These are phyloP conservation scores for Thelonectria blattea DNA, from an alignment of 2,329 filamentous ascomycete species.

Conservation along the genomic window DNA sequence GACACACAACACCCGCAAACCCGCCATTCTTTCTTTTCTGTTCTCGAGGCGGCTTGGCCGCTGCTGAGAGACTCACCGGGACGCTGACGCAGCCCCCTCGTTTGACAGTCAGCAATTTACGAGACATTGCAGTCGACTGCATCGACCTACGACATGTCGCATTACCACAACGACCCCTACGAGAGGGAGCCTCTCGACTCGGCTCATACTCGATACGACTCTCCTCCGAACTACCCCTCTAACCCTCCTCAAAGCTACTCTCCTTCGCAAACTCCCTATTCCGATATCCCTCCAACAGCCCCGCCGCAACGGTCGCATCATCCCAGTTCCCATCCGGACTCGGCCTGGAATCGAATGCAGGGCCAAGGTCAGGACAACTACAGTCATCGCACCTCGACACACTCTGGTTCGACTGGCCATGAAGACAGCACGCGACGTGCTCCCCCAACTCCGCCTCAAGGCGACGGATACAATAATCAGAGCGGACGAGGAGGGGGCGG, in stretches of 20 bases:
- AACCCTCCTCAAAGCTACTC: slow-evolving; percentile 34
- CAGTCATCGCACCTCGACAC: slow-evolving; percentile 25
- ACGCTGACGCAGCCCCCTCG: slow-evolving; percentile 23
- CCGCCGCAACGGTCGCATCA: slow-evolving; percentile 25
- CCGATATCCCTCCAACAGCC: slow-evolving; percentile 34
- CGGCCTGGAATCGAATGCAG: slow-evolving; percentile 31
- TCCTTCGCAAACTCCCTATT: slow-evolving; percentile 32
- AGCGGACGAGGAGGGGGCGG: slow-evolving; percentile 21
- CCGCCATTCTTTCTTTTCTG: slow-evolving; percentile 10
- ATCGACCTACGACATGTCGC: slow-evolving; percentile 40
- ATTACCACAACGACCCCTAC: slow-evolving; percentile 42
- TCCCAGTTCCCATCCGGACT: slow-evolving; percentile 35
- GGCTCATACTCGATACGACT: slow-evolving; percentile 32
- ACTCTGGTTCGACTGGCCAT: slow-evolving; percentile 30
- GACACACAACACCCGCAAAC: slow-evolving; percentile 19
- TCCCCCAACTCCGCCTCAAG: slow-evolving; percentile 19
- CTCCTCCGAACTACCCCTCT: slow-evolving; percentile 31
- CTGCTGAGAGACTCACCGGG: slow-evolving; percentile 30
- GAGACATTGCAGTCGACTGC: slow-evolving; percentile 20
- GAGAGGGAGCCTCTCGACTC: slow-evolving; percentile 46
- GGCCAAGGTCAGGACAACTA: slow-evolving; percentile 29
- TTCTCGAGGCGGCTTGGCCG: slow-evolving; percentile 30
- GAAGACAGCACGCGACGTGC: slow-evolving; percentile 28
- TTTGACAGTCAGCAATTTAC: slow-evolving; percentile 8
- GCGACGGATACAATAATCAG: slow-evolving; percentile 33